A percentile compares a stretch with the other conserved stretches of the same genome.
phyloP scores from a whole-genome alignment of 2,329 filamentous ascomycete genomes.

The Ascochyta viciae-villosae region DNA sequence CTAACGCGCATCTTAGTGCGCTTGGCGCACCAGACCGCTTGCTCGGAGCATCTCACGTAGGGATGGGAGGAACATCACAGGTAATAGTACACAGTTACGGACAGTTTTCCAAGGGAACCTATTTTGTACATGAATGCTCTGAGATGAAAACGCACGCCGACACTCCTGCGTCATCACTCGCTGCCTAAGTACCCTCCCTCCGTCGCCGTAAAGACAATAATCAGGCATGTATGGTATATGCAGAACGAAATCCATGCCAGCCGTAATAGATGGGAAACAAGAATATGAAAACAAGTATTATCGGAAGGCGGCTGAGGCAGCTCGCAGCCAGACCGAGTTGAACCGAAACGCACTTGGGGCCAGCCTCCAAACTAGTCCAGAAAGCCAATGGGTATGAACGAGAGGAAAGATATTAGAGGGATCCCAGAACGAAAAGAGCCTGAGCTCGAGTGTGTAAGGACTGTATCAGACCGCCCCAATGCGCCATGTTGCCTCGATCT shows the following conservation, averaged over 20 bases:
- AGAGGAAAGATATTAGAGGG: conserved; percentile 48
- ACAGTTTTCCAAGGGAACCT: conserved; percentile 4
- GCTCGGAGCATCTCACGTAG: not conserved
- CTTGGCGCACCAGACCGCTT: conserved; percentile 1
- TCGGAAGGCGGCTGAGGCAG: conserved; percentile 28
- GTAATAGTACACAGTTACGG: not conserved
- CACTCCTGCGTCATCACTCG: conserved; percentile 30
- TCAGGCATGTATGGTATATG: conserved; percentile 48
- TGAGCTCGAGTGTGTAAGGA: conserved; percentile 45
- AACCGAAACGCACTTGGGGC: conserved; percentile 44
- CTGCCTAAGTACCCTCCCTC: conserved; percentile 25
- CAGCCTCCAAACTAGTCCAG: conserved; percentile 48
- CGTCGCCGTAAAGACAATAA: conserved; percentile 35
- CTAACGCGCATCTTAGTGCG: conserved; percentile 4
- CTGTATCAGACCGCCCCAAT: conserved; percentile 45
- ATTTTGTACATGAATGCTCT: conserved; percentile 38
- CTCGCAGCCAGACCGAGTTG: conserved; percentile 33
- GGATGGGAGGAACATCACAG: not conserved
- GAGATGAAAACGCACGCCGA: conserved; percentile 21
- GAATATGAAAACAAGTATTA: conserved; percentile 37
- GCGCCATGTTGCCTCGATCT: conserved; percentile 44
- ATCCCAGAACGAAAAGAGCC: conserved; percentile 40
- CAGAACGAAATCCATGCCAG: conserved; percentile 33
- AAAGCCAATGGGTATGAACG: conserved; percentile 47
- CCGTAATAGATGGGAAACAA: conserved; percentile 26